phyloP scores from a whole-genome alignment of 164 flowering plant genomes.

The Tinospora cordifolia region DNA sequence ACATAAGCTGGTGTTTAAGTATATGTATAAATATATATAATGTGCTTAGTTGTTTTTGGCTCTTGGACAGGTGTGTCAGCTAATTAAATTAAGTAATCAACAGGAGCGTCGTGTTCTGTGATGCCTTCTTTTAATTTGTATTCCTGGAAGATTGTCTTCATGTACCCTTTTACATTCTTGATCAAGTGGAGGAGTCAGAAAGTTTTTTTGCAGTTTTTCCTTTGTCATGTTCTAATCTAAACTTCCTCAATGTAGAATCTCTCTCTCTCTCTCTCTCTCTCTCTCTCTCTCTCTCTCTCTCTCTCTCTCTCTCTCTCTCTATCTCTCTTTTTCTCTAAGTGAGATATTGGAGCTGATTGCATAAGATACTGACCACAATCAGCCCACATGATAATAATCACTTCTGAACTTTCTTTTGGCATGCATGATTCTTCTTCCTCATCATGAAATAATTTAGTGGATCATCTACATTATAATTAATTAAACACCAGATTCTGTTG shows the following conservation, averaged over 20 bases:
- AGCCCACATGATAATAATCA: not conserved
- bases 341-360: not conserved
- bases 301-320: not conserved
- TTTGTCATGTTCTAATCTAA: not conserved
- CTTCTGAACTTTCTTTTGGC: not conserved
- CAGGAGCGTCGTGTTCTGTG: not conserved
- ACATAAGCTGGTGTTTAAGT: not conserved
- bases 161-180: not conserved
- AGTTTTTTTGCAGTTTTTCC: not conserved
- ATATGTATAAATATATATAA: too few relatives aligned
- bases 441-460: too few relatives aligned
- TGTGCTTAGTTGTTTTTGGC: conserved; percentile 1
- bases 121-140: not conserved
- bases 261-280: not conserved
- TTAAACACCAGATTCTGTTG: too few relatives aligned
- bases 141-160: not conserved
- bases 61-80: conserved; percentile 2
- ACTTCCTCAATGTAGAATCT: not conserved
- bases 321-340: not conserved
- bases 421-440: not conserved
- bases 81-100: not conserved
- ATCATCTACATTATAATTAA: too few relatives aligned
- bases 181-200: not conserved
- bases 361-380: not conserved
- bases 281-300: not conserved